Evolutionary conservation across 768 basidiomycete genomes (phyloP), one percentile per base, ranked within the genome.

Genomic region (Vishniacozyma victoriae): DNA sequence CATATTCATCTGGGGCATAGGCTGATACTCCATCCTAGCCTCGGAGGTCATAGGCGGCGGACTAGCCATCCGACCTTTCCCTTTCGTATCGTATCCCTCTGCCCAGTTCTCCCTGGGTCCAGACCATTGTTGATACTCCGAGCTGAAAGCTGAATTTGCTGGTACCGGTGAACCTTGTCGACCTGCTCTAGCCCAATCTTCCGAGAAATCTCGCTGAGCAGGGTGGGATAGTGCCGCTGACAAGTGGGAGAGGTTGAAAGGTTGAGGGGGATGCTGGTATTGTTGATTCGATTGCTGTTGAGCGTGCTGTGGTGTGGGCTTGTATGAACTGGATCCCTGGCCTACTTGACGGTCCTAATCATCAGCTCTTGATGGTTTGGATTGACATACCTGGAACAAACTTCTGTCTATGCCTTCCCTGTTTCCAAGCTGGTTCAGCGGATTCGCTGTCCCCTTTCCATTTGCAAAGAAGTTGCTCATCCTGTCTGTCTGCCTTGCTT

Each of bases 381-480:
- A n/a, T n/a, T n/a, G n/a, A n/a, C n/a, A n/a, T n/a, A 87, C 89
- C 76, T 87, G 83, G 64, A 92, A 89, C 23, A 93, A 70, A 70
- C 87, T 90, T 46, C 85, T 81, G 73, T 95, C 91, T 1, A 82
- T 82, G 49, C 90, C 87, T 7, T 87, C 81, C 63, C 93, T 86
- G 69, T 95, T 93, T 44, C 91, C 77, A 19, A 96, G 84, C 59
- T 88, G 85, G 2, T 86, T 82, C 19, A 97, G 76, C 2, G 92
- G 91, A 67, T 95, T 96, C 41, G 84, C n/a, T n/a, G n/a, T n/a
- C n/a, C n/a, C n/a, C n/a, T n/a, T n/a, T n/a, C n/a, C n/a, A n/a
- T n/a, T n/a, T n/a, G n/a, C n/a, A n/a, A n/a, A n/a, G n/a, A n/a
- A n/a, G n/a, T n/a, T n/a, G n/a, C n/a, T n/a, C n/a, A n/a, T n/a